Evolutionary conservation across 2,329 filamentous ascomycete species (phyloP).

Genomic region (Leptographium lundbergii): DNA sequence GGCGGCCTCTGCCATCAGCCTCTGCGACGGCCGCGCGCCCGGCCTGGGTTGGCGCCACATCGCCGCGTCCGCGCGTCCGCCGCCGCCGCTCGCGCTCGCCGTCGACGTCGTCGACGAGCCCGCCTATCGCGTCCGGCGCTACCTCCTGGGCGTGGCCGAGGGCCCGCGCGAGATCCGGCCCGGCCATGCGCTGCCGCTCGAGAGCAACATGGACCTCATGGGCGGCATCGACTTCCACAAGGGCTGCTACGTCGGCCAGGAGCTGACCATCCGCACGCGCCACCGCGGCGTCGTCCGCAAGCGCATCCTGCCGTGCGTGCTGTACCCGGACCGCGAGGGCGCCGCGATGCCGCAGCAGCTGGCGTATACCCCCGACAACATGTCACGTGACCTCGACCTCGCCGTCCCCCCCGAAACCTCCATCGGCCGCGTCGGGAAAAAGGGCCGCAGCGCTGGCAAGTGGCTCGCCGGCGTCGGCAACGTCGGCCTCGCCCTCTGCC

Average conservation of each 20-base stretch:
- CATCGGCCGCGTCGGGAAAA: slow-evolving; percentile 39
- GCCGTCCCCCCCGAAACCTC: slow-evolving; percentile 31
- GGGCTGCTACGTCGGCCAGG: slow-evolving; percentile 94
- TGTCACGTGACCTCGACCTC: slow-evolving; percentile 15
- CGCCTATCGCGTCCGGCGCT: slow-evolving; percentile 64
- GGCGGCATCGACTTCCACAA: slow-evolving; percentile 84
- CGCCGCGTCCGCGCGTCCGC: background rate
- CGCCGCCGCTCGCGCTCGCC: slow-evolving; percentile 7
- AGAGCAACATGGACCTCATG: slow-evolving; percentile 80
- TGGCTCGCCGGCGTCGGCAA: slow-evolving; percentile 68
- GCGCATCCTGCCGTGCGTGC: slow-evolving; percentile 66
- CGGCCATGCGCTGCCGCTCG: slow-evolving; percentile 66
- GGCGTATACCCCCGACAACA: slow-evolving; percentile 11
- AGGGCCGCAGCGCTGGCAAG: slow-evolving; percentile 64
- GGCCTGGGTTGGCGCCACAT: slow-evolving; percentile 41
- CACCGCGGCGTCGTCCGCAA: slow-evolving; percentile 91
- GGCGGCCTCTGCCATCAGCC: slow-evolving; percentile 17
- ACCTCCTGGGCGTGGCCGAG: slow-evolving; percentile 71
- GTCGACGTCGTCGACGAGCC: slow-evolving; percentile 29
- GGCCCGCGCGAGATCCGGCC: slow-evolving; percentile 65
- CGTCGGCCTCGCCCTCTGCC: slow-evolving; percentile 73
- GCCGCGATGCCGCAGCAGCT: background rate
- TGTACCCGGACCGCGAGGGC: slow-evolving; percentile 42
- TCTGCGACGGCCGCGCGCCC: slow-evolving; percentile 41
- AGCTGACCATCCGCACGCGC: slow-evolving; percentile 88